Evolutionary conservation across 2,329 filamentous ascomycete genomes (phyloP).

Genomic region (Xylaria sp.): DNA sequence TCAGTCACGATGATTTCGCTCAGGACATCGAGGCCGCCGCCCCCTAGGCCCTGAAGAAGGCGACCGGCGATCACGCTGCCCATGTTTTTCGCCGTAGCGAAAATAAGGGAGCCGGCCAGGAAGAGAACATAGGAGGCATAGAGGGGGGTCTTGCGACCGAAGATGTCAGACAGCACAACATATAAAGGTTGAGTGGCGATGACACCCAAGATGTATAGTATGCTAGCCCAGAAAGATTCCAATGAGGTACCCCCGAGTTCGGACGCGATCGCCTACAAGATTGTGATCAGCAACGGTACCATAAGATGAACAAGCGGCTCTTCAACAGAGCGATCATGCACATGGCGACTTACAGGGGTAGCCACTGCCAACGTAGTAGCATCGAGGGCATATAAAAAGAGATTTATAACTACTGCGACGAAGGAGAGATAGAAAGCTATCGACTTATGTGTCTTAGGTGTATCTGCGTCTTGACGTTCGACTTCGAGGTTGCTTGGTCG

Average conservation of each 20-base stretch:
- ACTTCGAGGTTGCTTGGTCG: no score
- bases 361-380: background rate
- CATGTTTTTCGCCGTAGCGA: slow-evolving; percentile 26
- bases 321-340: background rate
- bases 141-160: slow-evolving; percentile 42
- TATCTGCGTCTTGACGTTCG: no score
- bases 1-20: slow-evolving; percentile 12
- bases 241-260: slow-evolving; percentile 35
- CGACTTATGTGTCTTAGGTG: background rate
- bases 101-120: slow-evolving; percentile 42
- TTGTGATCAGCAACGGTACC: background rate
- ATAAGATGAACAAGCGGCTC: background rate
- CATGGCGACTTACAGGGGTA: background rate
- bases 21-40: slow-evolving; percentile 13
- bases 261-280: slow-evolving; percentile 28
- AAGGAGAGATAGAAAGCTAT: background rate
- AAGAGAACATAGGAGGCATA: slow-evolving; percentile 43
- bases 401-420: background rate
- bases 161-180: slow-evolving; percentile 39
- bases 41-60: slow-evolving; percentile 34
- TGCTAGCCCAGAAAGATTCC: slow-evolving; percentile 43
- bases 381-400: background rate
- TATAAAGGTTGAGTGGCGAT: slow-evolving; percentile 38
- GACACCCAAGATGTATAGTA: slow-evolving; percentile 39
- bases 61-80: slow-evolving; percentile 40